Conservation (phyloP, 805 yeast genomes). For the Teunomyces stri region DNA sequence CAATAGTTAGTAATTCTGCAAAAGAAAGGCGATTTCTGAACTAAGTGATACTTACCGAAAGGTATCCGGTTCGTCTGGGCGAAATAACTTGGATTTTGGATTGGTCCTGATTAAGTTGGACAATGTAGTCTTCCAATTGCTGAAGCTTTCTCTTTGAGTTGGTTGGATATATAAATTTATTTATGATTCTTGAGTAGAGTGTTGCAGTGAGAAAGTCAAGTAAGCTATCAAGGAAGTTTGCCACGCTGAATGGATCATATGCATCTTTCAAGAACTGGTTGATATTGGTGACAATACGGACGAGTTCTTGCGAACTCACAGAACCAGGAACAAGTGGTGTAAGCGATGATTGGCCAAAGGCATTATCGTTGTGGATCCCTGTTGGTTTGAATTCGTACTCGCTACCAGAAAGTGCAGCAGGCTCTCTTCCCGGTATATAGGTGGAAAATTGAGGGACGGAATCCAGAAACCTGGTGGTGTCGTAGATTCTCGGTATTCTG, state of each 20-base stretch:
- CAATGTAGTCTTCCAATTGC: conserved; percentile 43
- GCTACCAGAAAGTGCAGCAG: conserved; percentile 47
- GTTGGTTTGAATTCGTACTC: conserved; percentile 27
- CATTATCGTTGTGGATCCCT: conserved; percentile 40
- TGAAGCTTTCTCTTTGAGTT: conserved; percentile 29
- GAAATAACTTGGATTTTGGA: conserved; percentile 42
- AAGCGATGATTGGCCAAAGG: conserved; percentile 52
- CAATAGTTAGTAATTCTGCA: conserved; percentile 13
- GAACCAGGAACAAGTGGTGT: conserved; percentile 41
- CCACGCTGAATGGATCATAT: conserved; percentile 30
- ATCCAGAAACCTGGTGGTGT: conserved; percentile 27
- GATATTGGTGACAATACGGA: conserved; percentile 39
- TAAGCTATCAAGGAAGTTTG: conserved; percentile 34
- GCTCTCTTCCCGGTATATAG: conserved; percentile 57
- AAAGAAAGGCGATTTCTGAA: neutral
- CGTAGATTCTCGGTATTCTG: conserved; percentile 56
- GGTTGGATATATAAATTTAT: conserved; percentile 12
- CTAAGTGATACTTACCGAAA: conserved; percentile 40
- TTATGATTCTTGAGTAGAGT: conserved; percentile 24
- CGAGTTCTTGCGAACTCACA: conserved; percentile 34
- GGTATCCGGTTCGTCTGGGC: conserved; percentile 52
- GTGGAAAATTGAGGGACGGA: conserved; percentile 56
- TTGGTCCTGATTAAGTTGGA: conserved; percentile 18
- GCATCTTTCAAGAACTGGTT: conserved; percentile 44
- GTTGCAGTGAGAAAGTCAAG: conserved; percentile 41